Evolutionary conservation across 805 yeast genomes (phyloP).

Genomic region (Ogataea sp.): DNA sequence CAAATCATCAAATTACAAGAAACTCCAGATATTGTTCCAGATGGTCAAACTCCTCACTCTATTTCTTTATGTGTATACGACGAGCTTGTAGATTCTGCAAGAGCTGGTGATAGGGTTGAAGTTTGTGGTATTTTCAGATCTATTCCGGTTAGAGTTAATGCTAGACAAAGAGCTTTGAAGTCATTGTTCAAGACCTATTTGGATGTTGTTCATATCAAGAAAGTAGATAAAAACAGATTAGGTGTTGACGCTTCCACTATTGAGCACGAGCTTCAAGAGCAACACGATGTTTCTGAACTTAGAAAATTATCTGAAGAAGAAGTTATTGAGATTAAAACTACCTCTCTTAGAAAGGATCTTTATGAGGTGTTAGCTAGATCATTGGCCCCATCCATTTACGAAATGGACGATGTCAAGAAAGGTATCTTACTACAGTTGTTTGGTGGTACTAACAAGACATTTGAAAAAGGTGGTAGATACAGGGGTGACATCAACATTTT

Average conservation of each 20-base stretch:
- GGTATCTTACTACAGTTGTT: constrained; percentile 88
- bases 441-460: constrained; percentile 90
- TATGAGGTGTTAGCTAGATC: constrained; percentile 85
- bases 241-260: constrained; percentile 73
- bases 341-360: constrained; percentile 63
- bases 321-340: constrained; percentile 49
- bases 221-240: constrained; percentile 72
- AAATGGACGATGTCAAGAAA: constrained; percentile 93
- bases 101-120: constrained; percentile 96
- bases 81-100: constrained; percentile 86
- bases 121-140: constrained; percentile 94
- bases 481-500: constrained; percentile 93
- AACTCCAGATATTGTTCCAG: constrained; percentile 93
- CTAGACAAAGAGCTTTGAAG: constrained; percentile 77
- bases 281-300: constrained; percentile 68
- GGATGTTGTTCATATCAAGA: constrained; percentile 89
- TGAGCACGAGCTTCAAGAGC: constrained; percentile 50
- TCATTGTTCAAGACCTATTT: constrained; percentile 84
- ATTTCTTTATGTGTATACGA: constrained; percentile 91
- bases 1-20: constrained; percentile 83
- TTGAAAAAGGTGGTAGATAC: constrained; percentile 85
- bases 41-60: constrained; percentile 97
- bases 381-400: constrained; percentile 94
- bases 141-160: constrained; percentile 81
- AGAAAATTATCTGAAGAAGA: constrained; percentile 66